Conservation (phyloP, 768 basidiomycete genomes). For the Tricholoma flavovirens region DNA sequence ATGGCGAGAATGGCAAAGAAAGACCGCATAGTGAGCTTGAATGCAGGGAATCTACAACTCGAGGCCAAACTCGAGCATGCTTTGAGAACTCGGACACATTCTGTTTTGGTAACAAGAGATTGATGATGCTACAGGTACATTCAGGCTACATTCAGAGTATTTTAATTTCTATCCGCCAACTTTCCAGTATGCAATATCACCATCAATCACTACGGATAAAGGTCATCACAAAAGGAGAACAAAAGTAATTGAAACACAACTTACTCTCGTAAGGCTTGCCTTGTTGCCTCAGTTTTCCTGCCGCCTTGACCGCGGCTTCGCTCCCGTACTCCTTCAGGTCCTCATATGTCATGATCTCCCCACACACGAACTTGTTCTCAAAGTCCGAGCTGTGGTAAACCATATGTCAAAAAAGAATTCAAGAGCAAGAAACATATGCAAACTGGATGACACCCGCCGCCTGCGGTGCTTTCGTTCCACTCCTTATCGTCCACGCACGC, state of each 20-base stretch:
- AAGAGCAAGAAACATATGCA: slow-evolving; percentile 20
- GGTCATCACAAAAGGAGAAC: slow-evolving; percentile 6
- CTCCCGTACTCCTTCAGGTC: slow-evolving; percentile 90
- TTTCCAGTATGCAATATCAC: slow-evolving; percentile 93
- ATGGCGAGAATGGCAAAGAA: neutral
- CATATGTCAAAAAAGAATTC: neutral
- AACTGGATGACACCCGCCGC: slow-evolving; percentile 98
- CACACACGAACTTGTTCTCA: slow-evolving; percentile 96
- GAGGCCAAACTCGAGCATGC: too few species aligned
- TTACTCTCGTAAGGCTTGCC: slow-evolving; percentile 95
- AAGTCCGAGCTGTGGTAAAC: slow-evolving; percentile 70
- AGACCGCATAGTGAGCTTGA: neutral
- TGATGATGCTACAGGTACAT: neutral
- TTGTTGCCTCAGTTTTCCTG: slow-evolving; percentile 91
- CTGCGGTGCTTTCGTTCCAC: slow-evolving; percentile 91
- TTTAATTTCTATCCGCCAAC: slow-evolving; percentile 42
- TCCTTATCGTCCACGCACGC: slow-evolving; percentile 95
- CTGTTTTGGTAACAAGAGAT: neutral
- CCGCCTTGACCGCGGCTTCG: slow-evolving; percentile 89
- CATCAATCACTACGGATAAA: slow-evolving; percentile 61
- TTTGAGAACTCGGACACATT: neutral
- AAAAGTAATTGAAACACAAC: slow-evolving; percentile 21
- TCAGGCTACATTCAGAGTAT: neutral
- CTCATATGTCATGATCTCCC: slow-evolving; percentile 91
- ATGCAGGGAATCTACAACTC: too few species aligned